phyloP scores from a whole-genome alignment of 148 eudicot genomes.

The Cornus florida region DNA sequence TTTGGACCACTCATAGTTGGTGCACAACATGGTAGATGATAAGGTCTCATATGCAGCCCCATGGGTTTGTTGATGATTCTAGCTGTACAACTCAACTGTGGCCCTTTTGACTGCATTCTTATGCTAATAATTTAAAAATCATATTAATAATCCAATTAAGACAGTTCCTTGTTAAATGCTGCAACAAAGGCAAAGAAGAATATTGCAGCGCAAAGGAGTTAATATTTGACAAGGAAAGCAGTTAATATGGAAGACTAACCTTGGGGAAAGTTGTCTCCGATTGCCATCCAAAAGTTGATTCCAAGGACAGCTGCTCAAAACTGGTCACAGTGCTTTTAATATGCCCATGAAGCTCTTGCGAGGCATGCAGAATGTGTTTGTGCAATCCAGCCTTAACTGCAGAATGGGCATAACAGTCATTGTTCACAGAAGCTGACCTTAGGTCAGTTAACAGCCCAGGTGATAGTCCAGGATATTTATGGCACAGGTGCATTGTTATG shows the following conservation, averaged over 20 bases:
- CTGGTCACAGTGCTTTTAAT: conserved; percentile 31
- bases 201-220: neutral
- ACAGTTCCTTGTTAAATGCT: neutral
- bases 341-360: conserved; percentile 53
- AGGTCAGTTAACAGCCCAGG: conserved; percentile 84
- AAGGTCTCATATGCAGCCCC: too few relatives aligned
- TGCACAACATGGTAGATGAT: too few relatives aligned
- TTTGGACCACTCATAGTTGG: too few relatives aligned
- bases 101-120: neutral
- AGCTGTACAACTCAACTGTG: too few relatives aligned
- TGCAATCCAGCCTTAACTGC: conserved; percentile 53
- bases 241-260: conserved; percentile 33
- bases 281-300: conserved; percentile 72
- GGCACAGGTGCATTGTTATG: conserved; percentile 60
- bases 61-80: neutral
- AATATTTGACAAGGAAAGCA: neutral
- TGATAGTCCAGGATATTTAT: conserved; percentile 63
- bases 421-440: conserved; percentile 87
- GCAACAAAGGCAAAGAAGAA: neutral
- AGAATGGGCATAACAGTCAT: conserved; percentile 70
- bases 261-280: conserved; percentile 67
- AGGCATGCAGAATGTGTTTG: conserved; percentile 72
- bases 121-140: neutral
- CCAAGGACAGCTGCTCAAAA: conserved; percentile 24
- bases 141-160: neutral